Conservation (phyloP, 352 stramenopile species). For the Phytophthora capsici region DNA sequence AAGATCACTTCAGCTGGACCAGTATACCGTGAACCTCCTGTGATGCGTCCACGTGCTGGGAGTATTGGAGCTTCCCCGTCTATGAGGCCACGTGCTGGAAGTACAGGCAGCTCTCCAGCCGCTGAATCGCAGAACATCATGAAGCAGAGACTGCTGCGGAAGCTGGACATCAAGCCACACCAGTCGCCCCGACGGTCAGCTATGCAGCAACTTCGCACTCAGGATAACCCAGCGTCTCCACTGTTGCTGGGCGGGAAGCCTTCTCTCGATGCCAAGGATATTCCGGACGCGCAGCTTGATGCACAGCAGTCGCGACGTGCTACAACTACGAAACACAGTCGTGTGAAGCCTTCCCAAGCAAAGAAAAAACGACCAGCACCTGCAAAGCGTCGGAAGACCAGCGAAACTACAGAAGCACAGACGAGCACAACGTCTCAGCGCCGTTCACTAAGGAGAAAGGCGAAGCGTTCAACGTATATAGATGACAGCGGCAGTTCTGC, state of each 20-base stretch:
- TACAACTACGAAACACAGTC: slow-evolving; percentile 43
- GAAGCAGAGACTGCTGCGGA: slow-evolving; percentile 51
- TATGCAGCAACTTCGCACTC: slow-evolving; percentile 39
- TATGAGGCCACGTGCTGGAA: slow-evolving; percentile 26
- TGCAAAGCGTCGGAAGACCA: slow-evolving; percentile 34
- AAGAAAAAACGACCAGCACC: slow-evolving; percentile 23
- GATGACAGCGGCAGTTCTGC: slow-evolving; percentile 37
- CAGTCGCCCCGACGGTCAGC: slow-evolving; percentile 67
- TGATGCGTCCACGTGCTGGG: slow-evolving; percentile 50
- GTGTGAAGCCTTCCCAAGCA: slow-evolving; percentile 16
- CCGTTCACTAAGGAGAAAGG: slow-evolving; percentile 45
- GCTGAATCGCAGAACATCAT: slow-evolving; percentile 26
- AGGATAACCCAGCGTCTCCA: slow-evolving; percentile 31
- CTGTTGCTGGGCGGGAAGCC: slow-evolving; percentile 38
- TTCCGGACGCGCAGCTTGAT: slow-evolving; percentile 30
- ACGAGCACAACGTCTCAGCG: slow-evolving; percentile 24
- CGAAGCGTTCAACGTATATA: slow-evolving; percentile 55
- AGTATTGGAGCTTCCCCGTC: slow-evolving; percentile 27
- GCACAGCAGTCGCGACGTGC: slow-evolving; percentile 20
- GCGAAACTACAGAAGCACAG: slow-evolving; percentile 10
- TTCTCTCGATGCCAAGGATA: slow-evolving; percentile 22
- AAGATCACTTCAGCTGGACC: slow-evolving; percentile 66
- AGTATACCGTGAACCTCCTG: slow-evolving; percentile 58
- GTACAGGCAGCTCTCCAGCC: slow-evolving; percentile 19
- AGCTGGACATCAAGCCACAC: slow-evolving; percentile 81